Evolutionary conservation across 2,329 filamentous ascomycete species (phyloP).

Genomic region (Xylaria sp.): DNA sequence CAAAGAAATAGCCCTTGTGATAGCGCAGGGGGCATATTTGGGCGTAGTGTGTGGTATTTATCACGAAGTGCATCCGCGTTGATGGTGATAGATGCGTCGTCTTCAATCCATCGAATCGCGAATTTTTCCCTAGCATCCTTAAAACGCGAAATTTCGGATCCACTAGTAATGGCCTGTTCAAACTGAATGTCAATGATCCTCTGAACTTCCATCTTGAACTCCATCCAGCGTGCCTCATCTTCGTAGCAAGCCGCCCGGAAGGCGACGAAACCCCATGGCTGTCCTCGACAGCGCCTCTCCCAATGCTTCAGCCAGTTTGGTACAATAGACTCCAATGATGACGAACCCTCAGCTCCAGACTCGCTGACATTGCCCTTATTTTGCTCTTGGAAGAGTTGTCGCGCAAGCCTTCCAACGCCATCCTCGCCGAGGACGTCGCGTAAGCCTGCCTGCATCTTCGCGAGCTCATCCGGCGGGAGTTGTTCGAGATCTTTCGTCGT

Average conservation of each 20-base stretch:
- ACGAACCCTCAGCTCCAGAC: too few relatives aligned
- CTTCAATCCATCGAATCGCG: not conserved
- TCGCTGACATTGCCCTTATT: too few relatives aligned
- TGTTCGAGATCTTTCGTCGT: too few relatives aligned
- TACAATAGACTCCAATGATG: not conserved
- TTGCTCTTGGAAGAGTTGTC: too few relatives aligned
- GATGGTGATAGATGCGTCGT: not conserved
- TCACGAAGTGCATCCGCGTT: not conserved
- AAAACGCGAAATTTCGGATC: not conserved
- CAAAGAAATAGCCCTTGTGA: not conserved
- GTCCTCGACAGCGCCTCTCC: too few relatives aligned
- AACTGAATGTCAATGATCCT: not conserved
- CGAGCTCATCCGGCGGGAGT: too few relatives aligned
- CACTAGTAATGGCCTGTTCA: not conserved
- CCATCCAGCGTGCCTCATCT: not conserved
- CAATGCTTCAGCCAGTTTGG: not conserved
- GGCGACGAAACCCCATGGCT: not conserved
- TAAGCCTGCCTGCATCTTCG: too few relatives aligned
- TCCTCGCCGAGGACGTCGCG: too few relatives aligned
- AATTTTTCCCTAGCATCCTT: not conserved
- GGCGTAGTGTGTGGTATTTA: not conserved
- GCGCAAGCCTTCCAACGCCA: too few relatives aligned
- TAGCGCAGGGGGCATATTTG: not conserved
- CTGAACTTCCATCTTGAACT: not conserved
- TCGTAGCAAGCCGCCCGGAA: not conserved